phyloP scores from a whole-genome alignment of 805 yeast species.

The fission yeast (Schizosaccharomyces pombe) region ASM294v3 CU329670.1:4540001-4540500 shows the following conservation, averaged over 20 bases:
- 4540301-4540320: no score
- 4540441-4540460: no score
- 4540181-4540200: not conserved
- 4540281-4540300: no score
- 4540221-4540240: not conserved
- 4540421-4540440: no score
- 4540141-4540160: constrained; percentile 70
- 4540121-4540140: constrained; percentile 59
- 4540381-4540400: no score
- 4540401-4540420: no score
- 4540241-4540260: not conserved
- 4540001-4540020: constrained; percentile 12
- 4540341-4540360: no score
- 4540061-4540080: constrained; percentile 49
- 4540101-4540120: constrained; percentile 51
- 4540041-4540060: constrained; percentile 35
- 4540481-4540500: no score
- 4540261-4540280: not conserved
- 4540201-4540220: constrained; percentile 2
- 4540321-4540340: no score
- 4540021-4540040: constrained; percentile 39
- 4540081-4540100: constrained; percentile 70
- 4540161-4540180: constrained; percentile 20
- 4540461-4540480: no score
- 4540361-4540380: no score